Conservation (phyloP, 208 protist genomes). For the Trypanosoma melophagium region DNA sequence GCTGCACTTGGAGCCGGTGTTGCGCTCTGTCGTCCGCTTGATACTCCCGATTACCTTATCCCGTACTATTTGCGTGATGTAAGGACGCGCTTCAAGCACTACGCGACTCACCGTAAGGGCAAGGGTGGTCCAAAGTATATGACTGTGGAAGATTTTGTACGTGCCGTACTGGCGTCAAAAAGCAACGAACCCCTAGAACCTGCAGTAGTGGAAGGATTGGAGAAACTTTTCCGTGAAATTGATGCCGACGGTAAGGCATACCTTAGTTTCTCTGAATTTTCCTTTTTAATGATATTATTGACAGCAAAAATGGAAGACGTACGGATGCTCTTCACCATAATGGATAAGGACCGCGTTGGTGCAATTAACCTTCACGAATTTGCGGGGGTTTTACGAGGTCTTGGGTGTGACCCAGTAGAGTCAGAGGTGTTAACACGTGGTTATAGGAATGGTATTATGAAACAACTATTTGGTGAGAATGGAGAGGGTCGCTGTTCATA, state of each 20-base stretch:
- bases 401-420: slow-evolving; percentile 42
- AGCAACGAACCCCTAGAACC: slow-evolving; percentile 31
- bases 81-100: slow-evolving; percentile 80
- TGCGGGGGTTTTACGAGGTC: slow-evolving; percentile 62
- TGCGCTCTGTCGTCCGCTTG: slow-evolving; percentile 59
- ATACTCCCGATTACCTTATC: slow-evolving; percentile 85
- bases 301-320: slow-evolving; percentile 56
- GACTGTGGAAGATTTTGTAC: slow-evolving; percentile 86
- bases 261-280: slow-evolving; percentile 82
- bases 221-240: slow-evolving; percentile 57
- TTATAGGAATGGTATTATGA: slow-evolving; percentile 56
- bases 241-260: slow-evolving; percentile 81
- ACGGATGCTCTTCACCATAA: slow-evolving; percentile 56
- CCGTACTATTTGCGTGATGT: slow-evolving; percentile 87
- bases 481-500: slow-evolving; percentile 42
- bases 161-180: slow-evolving; percentile 60
- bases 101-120: slow-evolving; percentile 68
- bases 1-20: slow-evolving; percentile 23
- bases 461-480: slow-evolving; percentile 57
- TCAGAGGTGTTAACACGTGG: slow-evolving; percentile 41
- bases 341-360: slow-evolving; percentile 56
- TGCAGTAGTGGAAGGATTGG: slow-evolving; percentile 34
- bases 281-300: slow-evolving; percentile 80
- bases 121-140: slow-evolving; percentile 69
- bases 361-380: slow-evolving; percentile 68